Evolutionary conservation across 495 filamentous ascomycete species (phyloP), one percentile per base, ranked within the genome.

Genomic region (Lasiosphaeris hirsuta): DNA sequence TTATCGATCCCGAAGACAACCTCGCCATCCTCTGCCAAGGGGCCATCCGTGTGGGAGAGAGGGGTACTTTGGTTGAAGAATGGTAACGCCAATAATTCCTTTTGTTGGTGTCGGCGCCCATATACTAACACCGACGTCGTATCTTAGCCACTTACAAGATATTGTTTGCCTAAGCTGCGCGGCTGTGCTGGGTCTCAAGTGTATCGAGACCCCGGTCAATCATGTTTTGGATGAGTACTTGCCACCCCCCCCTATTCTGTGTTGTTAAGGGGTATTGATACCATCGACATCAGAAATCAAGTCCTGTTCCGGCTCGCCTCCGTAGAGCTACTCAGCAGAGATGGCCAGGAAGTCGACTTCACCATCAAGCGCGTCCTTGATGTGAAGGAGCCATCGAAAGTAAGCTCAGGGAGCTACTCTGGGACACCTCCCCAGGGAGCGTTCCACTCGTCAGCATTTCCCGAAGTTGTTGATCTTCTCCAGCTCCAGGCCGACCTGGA

Each of bases 181-280:
- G 15, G 48, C 58, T 4, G 17, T 63, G 0, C 30, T 76, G 1
- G 73, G 73, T 8, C 51, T 69, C 1, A 63, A 57, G 14, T 74
- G 65, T 53, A 7, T 74, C 15, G 53, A 61, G 0, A 64, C 68
- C 2, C 68, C 71, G 0, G 57, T 64, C 0, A 72, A 72, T 49
- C 71, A 76, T 51, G 70, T 71, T 36, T 41, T 76, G 30, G 35
- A 68, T n/a, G 23, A 61, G 75, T 72, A 57, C 52, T 66, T 58
- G 4, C 2, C 5, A 0, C 19, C 10, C 11, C 37, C 15, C 7
- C 13, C 17, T 47, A 10, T 11, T n/a, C 6, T 30, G 7, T 33
- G 7, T 7, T 1, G 11, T 0, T 7, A 10, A 13, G 23, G 23
- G 23, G 23, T 30, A 2, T 52, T 10, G 4, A 50, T 54, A 38